These are phyloP conservation scores for Paratinospora sagittata DNA, from an alignment of 164 flowering plant genomes.

Conservation along the genomic window DNA sequence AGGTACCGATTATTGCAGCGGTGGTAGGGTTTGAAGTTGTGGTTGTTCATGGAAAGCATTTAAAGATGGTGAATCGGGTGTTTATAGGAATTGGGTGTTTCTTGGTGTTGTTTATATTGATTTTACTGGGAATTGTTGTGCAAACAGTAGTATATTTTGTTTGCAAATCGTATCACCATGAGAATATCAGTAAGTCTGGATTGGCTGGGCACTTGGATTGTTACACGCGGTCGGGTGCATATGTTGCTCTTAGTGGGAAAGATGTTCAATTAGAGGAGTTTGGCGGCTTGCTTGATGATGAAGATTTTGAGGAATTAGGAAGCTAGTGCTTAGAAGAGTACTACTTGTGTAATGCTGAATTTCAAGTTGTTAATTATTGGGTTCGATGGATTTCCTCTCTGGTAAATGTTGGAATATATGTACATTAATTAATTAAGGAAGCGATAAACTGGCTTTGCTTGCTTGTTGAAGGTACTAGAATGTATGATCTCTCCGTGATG, in stretches of 20 bases:
- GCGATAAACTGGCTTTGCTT: too few species aligned
- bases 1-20: too few species aligned
- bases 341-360: too few species aligned
- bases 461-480: too few species aligned
- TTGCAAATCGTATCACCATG: slow-evolving; percentile 78
- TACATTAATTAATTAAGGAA: too few species aligned
- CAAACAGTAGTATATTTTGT: slow-evolving; percentile 90
- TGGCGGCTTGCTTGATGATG: background rate
- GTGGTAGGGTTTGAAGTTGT: slow-evolving; percentile 49
- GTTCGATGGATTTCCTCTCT: too few species aligned
- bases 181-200: slow-evolving; percentile 69
- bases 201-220: slow-evolving; percentile 83
- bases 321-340: too few species aligned
- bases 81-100: background rate
- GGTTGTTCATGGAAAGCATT: slow-evolving; percentile 50
- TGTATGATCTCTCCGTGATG: too few species aligned
- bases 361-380: too few species aligned
- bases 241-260: slow-evolving; percentile 26
- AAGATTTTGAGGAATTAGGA: too few species aligned
- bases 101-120: slow-evolving; percentile 15
- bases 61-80: background rate
- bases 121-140: slow-evolving; percentile 65
- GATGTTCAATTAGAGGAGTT: background rate
- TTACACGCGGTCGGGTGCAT: slow-evolving; percentile 79
- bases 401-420: too few species aligned